Percentiles rank a stretch among this genome's conserved stretches.
Evolutionary conservation across 208 protist species (phyloP).

Genomic region (Acanthamoeba culbertsoni): DNA sequence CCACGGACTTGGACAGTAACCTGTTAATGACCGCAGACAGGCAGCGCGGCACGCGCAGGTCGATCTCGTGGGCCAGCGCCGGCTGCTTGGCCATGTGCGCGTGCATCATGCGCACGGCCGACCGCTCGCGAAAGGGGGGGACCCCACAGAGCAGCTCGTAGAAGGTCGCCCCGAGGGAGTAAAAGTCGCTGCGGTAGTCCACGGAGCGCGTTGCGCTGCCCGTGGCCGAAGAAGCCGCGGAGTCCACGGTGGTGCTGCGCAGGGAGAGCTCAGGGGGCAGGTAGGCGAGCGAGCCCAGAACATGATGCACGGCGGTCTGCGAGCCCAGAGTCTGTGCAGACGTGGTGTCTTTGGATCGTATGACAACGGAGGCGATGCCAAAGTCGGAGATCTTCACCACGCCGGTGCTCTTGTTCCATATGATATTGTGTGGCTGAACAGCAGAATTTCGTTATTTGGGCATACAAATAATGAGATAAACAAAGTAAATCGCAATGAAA

Average conservation of each 20-base stretch:
- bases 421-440: slow-evolving; percentile 22
- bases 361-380: not conserved
- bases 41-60: not conserved
- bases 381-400: slow-evolving; percentile 52
- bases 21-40: not conserved
- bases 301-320: not conserved
- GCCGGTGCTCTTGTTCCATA: slow-evolving; percentile 30
- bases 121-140: slow-evolving; percentile 25
- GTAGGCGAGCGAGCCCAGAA: slow-evolving; percentile 33
- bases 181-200: slow-evolving; percentile 42
- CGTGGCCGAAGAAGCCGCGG: not conserved
- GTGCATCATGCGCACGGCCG: slow-evolving; percentile 49
- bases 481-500: not conserved
- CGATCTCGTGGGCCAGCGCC: not conserved
- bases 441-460: not conserved
- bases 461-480: not conserved
- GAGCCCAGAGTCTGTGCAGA: not conserved
- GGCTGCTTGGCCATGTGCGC: slow-evolving; percentile 57
- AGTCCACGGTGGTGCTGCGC: not conserved
- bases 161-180: slow-evolving; percentile 24
- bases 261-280: slow-evolving; percentile 34
- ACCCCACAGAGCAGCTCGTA: not conserved
- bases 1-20: slow-evolving; percentile 35
- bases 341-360: slow-evolving; percentile 43
- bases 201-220: not conserved